Conservation (phyloP, 331 rosid genomes). For the Dryas integrifolia region DNA sequence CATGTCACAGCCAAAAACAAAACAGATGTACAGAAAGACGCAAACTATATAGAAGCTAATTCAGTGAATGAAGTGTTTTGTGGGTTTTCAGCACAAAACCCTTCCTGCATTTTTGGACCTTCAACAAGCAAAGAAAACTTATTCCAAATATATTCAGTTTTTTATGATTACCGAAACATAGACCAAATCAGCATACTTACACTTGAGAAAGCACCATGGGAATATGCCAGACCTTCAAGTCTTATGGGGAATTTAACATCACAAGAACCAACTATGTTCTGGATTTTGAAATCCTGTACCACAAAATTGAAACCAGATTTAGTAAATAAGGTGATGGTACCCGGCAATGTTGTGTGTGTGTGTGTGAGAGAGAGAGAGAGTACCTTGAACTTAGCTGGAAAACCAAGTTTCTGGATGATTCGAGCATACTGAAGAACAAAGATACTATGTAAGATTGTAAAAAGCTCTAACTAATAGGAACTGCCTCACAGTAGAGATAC, state of each 20-base stretch:
- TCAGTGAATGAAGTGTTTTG: neutral
- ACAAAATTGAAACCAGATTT: neutral
- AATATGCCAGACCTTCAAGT: conserved; percentile 86
- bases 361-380: neutral
- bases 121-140: neutral
- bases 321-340: neutral
- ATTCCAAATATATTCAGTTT: neutral
- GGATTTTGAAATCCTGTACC: conserved; percentile 86
- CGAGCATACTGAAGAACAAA: conserved; percentile 76
- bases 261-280: conserved; percentile 93
- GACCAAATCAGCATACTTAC: conserved; percentile 42
- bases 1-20: neutral
- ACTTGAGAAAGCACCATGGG: conserved; percentile 90
- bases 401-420: conserved; percentile 87
- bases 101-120: neutral
- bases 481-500: no score
- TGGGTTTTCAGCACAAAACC: neutral
- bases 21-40: neutral
- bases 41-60: neutral
- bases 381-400: conserved; percentile 87
- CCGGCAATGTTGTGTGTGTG: neutral
- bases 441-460: conserved; percentile 22
- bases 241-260: conserved; percentile 95
- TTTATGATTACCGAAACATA: neutral
- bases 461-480: no score